Evolutionary conservation across 2,329 filamentous ascomycete genomes (phyloP), one percentile per base, ranked within the genome.

Genomic region (Aspergillus aculeatus): DNA sequence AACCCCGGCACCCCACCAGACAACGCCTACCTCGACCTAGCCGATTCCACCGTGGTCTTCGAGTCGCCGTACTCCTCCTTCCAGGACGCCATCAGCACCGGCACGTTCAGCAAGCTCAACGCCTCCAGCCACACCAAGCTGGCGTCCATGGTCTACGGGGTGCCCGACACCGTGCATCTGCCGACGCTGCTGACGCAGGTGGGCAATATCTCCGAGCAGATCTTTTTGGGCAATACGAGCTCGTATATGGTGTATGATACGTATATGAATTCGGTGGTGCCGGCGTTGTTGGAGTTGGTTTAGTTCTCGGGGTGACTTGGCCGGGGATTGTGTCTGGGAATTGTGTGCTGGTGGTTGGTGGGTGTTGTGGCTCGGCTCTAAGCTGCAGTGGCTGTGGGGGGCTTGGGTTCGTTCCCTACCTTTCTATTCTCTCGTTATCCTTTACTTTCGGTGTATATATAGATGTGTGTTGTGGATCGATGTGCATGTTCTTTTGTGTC

Each of bases 1-100:
- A 63, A 63, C 48, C 61, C 61, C 21, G 61, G 61, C 32, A 57
- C 59, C 7, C 32, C 56, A 12, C 61, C 61, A 1, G 56, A 62
- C 35, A 32, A 38, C 1, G 56, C 61, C n/a, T 63, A 63, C 54
- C 59, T 63, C 38, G 31, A 29, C 10, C 54, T 63, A 11, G 52
- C 59, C 1, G 61, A 63, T 26, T 32, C 29, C 1, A 58, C 61
- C 0, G 61, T 63, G n/a, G 61, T 63, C 32, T 63, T 63, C 41
- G 61, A 62, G 50, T 61, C 59, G 3, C 50, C 61, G 23, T 54
- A 63, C 59, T 47, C 21, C 47, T 23, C 48, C 19, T 62, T 61
- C 32, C 35, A 59, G 19, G n/a, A 21, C 12, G 47, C 31, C 24
- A 3, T 59, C 4, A 44, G 41, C 2, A 32, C n/a, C 9, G 11